Conservation (phyloP, 495 filamentous ascomycete genomes). For the Filosporella fistucella region DNA sequence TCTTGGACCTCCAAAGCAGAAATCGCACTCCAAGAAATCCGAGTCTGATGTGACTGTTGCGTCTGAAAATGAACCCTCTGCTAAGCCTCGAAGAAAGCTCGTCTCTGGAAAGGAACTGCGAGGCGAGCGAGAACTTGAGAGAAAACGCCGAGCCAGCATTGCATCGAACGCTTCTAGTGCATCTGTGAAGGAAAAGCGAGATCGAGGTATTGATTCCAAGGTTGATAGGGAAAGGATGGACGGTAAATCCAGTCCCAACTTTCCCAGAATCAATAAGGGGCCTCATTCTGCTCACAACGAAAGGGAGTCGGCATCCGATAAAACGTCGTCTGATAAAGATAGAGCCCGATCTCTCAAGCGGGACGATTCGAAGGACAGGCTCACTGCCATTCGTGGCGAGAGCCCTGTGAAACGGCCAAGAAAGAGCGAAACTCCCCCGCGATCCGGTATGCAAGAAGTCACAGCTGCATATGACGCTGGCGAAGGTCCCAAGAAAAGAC, state of each 20-base stretch:
- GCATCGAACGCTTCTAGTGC: constrained; percentile 39
- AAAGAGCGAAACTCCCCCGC: constrained; percentile 60
- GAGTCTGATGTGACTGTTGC: constrained; percentile 41
- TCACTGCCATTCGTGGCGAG: constrained; percentile 39
- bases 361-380: constrained; percentile 50
- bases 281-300: constrained; percentile 14
- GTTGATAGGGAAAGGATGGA: constrained; percentile 17
- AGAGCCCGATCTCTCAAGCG: constrained; percentile 34
- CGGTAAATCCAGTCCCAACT: constrained; percentile 14
- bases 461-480: constrained; percentile 35
- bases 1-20: constrained; percentile 31
- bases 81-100: constrained; percentile 55
- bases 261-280: constrained; percentile 14
- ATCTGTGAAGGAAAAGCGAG: constrained; percentile 24
- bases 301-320: constrained; percentile 10
- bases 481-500: constrained; percentile 44
- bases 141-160: constrained; percentile 42
- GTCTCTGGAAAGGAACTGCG: constrained; percentile 55
- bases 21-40: constrained; percentile 25
- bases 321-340: constrained; percentile 12
- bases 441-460: constrained; percentile 47
- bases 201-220: constrained; percentile 8
- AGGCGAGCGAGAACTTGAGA: constrained; percentile 49
- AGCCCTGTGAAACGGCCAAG: constrained; percentile 59
- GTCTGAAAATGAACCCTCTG: constrained; percentile 46